phyloP scores from a whole-genome alignment of 768 basidiomycete genomes.

The Pleurotus citrinopileatus region DNA sequence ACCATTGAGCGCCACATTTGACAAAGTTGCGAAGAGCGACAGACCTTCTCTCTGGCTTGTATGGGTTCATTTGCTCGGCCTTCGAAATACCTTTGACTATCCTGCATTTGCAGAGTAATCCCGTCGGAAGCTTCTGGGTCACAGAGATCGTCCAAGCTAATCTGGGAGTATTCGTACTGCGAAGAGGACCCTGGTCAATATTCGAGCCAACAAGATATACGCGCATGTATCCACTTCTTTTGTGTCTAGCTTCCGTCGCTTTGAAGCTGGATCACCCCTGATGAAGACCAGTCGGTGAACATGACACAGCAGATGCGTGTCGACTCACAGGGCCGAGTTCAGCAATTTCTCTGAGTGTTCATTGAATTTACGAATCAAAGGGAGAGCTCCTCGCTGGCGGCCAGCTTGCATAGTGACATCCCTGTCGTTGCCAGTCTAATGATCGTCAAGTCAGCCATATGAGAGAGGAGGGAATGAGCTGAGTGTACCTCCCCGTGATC shows the following conservation, averaged over 20 bases:
- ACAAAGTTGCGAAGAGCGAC: neutral
- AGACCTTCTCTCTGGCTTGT: conserved; percentile 2
- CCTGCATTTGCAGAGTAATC: conserved; percentile 85
- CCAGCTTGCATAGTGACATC: conserved; percentile 98
- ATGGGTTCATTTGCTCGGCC: conserved; percentile 39
- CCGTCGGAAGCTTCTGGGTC: conserved; percentile 63
- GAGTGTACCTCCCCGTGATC: conserved; percentile 81
- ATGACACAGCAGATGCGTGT: neutral
- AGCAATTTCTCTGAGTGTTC: conserved; percentile 92
- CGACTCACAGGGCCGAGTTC: conserved; percentile 66
- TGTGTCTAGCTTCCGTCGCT: conserved; percentile 53
- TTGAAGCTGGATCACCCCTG: conserved; percentile 60
- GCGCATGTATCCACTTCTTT: conserved; percentile 33
- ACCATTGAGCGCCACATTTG: neutral
- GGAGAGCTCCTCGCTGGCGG: conserved; percentile 80
- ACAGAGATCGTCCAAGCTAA: conserved; percentile 85
- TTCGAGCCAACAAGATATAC: neutral
- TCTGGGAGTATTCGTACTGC: conserved; percentile 45
- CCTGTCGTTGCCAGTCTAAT: conserved; percentile 81
- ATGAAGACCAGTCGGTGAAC: conserved; percentile 8
- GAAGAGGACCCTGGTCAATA: neutral
- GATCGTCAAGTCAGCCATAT: conserved; percentile 5
- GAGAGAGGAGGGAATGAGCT: neutral
- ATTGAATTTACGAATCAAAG: conserved; percentile 95
- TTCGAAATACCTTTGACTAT: conserved; percentile 80